Percentiles rank a stretch among this genome's conserved stretches.
Evolutionary conservation across 2,329 filamentous ascomycete species (phyloP).

Genomic region (Cytospora piceicola): DNA sequence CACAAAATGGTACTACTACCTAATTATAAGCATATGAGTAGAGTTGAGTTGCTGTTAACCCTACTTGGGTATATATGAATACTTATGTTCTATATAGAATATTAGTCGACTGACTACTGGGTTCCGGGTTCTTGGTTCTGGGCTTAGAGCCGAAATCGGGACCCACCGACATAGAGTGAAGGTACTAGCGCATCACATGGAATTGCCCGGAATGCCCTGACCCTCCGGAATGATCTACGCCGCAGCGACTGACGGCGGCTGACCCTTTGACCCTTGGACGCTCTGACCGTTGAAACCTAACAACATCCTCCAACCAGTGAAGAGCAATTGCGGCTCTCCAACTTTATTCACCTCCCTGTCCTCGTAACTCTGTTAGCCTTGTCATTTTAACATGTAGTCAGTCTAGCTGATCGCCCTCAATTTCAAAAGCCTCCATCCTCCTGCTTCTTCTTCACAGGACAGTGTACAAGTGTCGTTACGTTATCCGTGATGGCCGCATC

Average conservation of each 20-base stretch:
- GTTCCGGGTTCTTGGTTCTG: not conserved
- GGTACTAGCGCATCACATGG: conserved; percentile 6
- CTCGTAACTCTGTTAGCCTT: not conserved
- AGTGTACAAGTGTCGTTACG: not conserved
- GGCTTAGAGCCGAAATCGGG: conserved; percentile 8
- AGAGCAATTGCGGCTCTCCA: not conserved
- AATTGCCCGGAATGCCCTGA: not conserved
- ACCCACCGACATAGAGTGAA: conserved; percentile 10
- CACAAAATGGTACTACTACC: not conserved
- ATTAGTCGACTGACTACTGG: not conserved
- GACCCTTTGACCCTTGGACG: not conserved
- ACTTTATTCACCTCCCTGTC: not conserved
- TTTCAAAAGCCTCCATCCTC: not conserved
- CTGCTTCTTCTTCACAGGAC: not conserved
- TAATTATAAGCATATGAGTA: no score
- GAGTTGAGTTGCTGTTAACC: no score
- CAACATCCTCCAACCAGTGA: conserved; percentile 7
- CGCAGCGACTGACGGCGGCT: conserved; percentile 4
- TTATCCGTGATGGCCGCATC: conserved; percentile 36
- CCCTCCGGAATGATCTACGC: conserved; percentile 21
- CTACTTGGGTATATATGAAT: no score
- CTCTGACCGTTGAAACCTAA: conserved; percentile 7
- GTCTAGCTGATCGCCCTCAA: not conserved
- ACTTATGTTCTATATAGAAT: not conserved
- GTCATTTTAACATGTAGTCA: conserved; percentile 2